Evolutionary conservation across 257 asterid genomes (phyloP).

Genomic region (Schizonepeta tenuifolia): DNA sequence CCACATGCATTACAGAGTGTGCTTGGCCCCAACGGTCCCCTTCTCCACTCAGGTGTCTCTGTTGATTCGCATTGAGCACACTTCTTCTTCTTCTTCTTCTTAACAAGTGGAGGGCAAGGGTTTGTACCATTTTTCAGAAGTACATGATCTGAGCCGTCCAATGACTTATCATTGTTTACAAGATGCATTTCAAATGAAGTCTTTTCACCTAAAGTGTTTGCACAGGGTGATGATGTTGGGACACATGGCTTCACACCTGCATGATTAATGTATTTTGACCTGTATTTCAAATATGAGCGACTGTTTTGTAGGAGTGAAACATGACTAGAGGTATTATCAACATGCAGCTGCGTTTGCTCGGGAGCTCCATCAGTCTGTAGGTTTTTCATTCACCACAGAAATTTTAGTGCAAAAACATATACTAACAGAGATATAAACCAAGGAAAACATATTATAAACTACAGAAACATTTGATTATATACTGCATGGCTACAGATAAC

Average conservation of each 20-base stretch:
- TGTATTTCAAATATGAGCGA: constrained; percentile 48
- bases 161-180: background rate
- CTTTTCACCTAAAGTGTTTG: no score
- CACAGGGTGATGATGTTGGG: no score
- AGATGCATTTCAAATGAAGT: no score
- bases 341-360: constrained; percentile 32
- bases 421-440: background rate
- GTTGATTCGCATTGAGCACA: constrained; percentile 74
- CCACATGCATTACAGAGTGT: constrained; percentile 84
- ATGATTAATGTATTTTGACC: constrained; percentile 60
- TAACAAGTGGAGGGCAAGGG: constrained; percentile 26
- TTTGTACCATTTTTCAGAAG: constrained; percentile 3
- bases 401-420: background rate
- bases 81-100: constrained; percentile 29
- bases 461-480: background rate
- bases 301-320: constrained; percentile 70
- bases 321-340: constrained; percentile 46
- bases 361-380: constrained; percentile 33
- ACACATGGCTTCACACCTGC: no score
- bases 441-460: no score
- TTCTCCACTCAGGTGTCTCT: constrained; percentile 80
- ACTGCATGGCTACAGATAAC: no score
- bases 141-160: background rate
- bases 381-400: background rate
- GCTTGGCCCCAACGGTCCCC: constrained; percentile 73